These are phyloP conservation scores for Tolypocladium tropicale DNA, from an alignment of 2,329 filamentous ascomycete species.

Conservation along the genomic window DNA sequence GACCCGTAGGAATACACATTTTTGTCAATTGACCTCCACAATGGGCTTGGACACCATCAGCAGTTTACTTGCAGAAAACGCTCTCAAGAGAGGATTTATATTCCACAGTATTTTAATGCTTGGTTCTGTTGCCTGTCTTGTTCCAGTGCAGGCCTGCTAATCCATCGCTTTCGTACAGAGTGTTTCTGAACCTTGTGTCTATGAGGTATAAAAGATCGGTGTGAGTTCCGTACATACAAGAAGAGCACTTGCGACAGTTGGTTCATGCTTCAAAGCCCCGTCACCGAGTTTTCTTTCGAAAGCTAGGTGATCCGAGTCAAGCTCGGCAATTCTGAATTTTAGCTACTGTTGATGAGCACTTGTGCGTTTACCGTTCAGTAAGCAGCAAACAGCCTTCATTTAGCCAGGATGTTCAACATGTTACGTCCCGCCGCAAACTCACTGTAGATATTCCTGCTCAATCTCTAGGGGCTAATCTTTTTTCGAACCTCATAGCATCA, in stretches of 20 bases:
- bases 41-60: background rate
- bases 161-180: background rate
- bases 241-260: background rate
- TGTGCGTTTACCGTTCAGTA: background rate
- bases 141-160: background rate
- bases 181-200: background rate
- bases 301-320: background rate
- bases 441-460: background rate
- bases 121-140: background rate
- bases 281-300: background rate
- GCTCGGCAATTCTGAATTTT: background rate
- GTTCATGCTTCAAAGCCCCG: background rate
- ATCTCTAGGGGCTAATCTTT: background rate
- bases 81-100: background rate
- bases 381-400: background rate
- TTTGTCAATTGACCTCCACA: background rate
- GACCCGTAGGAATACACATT: background rate
- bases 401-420: background rate
- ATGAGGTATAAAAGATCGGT: background rate
- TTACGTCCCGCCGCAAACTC: background rate
- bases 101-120: background rate
- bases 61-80: background rate
- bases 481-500: background rate
- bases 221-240: background rate
- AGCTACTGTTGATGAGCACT: background rate